Conservation (phyloP, 306 rosid genomes). For the Vigna trinervia region DNA sequence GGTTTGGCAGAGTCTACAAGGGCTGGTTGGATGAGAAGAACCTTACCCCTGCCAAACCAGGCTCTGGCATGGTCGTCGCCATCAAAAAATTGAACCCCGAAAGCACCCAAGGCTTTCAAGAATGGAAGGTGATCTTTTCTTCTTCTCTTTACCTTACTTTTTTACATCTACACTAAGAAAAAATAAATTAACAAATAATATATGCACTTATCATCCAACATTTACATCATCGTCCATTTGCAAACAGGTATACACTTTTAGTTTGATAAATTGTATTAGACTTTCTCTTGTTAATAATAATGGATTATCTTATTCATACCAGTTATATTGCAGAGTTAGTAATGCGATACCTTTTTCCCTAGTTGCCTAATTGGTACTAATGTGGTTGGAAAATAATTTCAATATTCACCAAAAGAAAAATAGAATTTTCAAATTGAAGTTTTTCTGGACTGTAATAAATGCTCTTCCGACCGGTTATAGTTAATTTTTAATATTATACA, state of each 20-base stretch:
- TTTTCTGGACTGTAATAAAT: not conserved
- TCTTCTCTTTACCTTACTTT: not conserved
- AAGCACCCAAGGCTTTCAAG: conserved; percentile 81
- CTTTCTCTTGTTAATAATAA: not conserved
- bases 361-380: not conserved
- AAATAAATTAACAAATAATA: no score
- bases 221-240: no score
- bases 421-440: not conserved
- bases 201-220: no score
- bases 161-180: no score
- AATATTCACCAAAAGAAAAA: not conserved
- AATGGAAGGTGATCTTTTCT: conserved; percentile 70
- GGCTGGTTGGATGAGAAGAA: conserved; percentile 89
- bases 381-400: not conserved
- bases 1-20: conserved; percentile 83
- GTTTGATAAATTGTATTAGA: no score
- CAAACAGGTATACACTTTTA: no score
- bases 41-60: conserved; percentile 64
- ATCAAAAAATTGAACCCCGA: conserved; percentile 73
- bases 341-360: not conserved
- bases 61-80: conserved; percentile 72
- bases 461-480: not conserved
- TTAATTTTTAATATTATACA: not conserved
- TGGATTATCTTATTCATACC: not conserved
- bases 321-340: not conserved